phyloP scores from a whole-genome alignment of 2,329 filamentous ascomycete species.

The Neocucurbitaria cava region DNA sequence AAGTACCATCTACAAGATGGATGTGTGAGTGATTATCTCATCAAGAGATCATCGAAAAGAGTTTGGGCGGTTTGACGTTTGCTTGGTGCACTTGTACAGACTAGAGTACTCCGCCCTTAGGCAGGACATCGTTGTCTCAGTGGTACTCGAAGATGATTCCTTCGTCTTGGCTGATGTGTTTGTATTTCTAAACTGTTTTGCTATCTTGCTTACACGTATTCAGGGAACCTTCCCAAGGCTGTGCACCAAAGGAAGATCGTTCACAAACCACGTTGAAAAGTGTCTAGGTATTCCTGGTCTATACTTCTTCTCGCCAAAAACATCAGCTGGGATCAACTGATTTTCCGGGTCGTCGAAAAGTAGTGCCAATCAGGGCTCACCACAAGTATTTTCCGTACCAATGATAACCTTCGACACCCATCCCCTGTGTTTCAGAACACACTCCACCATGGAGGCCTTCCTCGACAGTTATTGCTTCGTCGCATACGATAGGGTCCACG shows the following conservation, averaged over 20 bases:
- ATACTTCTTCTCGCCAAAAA: conserved; percentile 19
- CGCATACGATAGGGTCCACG: conserved; percentile 33
- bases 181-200: not conserved
- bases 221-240: conserved; percentile 14
- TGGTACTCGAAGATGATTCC: not conserved
- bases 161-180: not conserved
- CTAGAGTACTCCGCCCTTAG: not conserved
- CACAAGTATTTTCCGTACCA: conserved; percentile 17
- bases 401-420: conserved; percentile 10
- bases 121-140: not conserved
- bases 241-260: conserved; percentile 9
- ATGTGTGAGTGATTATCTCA: not conserved
- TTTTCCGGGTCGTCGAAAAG: conserved; percentile 19
- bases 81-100: not conserved
- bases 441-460: conserved; percentile 17
- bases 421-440: conserved; percentile 31
- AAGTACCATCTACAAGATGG: not conserved
- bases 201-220: conserved; percentile 13
- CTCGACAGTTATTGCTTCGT: conserved; percentile 22
- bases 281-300: conserved; percentile 6
- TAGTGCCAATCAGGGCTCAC: conserved; percentile 17
- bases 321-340: conserved; percentile 12
- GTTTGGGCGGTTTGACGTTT: not conserved
- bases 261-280: conserved; percentile 23
- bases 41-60: not conserved